phyloP scores from a whole-genome alignment of 148 eudicot species.

The Drosera capensis region DNA sequence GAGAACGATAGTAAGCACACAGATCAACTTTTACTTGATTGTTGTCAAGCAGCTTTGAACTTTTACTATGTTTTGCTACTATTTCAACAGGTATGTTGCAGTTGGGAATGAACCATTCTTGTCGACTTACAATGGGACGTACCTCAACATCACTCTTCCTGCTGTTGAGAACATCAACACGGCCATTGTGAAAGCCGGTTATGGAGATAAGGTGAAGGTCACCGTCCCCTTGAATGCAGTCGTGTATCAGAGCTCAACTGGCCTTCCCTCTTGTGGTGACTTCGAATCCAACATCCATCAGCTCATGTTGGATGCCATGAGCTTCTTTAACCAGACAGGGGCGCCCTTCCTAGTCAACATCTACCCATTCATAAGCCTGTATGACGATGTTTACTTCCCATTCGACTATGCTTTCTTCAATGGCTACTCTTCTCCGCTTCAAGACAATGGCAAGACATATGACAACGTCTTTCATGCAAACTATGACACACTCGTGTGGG shows the following conservation, averaged over 20 bases:
- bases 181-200: conserved; percentile 61
- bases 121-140: conserved; percentile 44
- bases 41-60: neutral
- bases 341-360: conserved; percentile 27
- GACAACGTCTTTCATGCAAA: conserved; percentile 35
- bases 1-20: too few species aligned
- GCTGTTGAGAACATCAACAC: conserved; percentile 71
- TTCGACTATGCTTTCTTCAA: conserved; percentile 31
- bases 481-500: conserved; percentile 34
- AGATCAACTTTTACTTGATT: too few species aligned
- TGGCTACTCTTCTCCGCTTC: conserved; percentile 18
- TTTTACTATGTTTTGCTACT: neutral
- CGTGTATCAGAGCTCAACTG: conserved; percentile 32
- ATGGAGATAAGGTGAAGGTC: conserved; percentile 44
- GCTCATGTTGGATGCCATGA: conserved; percentile 21
- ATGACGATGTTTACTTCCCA: conserved; percentile 25
- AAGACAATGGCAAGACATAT: conserved; percentile 24
- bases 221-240: conserved; percentile 64
- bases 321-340: conserved; percentile 17
- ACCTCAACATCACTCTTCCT: conserved; percentile 33
- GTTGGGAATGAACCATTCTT: conserved; percentile 83
- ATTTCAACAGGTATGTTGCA: conserved; percentile 47
- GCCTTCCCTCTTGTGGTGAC: conserved; percentile 28
- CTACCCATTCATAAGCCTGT: conserved; percentile 34
- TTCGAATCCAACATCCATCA: conserved; percentile 22